These are phyloP conservation scores for Pterocarpus macrocarpus DNA, from an alignment of 306 rosid species.

Conservation along the genomic window DNA sequence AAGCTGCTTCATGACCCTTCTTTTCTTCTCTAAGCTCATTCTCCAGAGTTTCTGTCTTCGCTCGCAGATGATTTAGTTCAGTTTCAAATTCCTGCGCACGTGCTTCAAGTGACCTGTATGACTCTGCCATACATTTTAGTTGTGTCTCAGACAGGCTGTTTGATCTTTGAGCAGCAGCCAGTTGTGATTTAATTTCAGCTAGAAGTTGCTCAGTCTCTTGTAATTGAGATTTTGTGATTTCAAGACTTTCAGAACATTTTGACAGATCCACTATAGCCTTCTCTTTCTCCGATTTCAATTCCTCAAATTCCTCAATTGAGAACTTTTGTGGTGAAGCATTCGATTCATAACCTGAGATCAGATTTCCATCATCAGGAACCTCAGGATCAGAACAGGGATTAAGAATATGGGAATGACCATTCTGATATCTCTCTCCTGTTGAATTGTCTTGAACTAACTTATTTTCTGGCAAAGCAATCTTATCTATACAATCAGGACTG, in stretches of 20 bases:
- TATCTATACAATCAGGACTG: constrained; percentile 98
- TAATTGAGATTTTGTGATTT: constrained; percentile 72
- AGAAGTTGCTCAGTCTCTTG: constrained; percentile 91
- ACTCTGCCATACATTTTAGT: constrained; percentile 97
- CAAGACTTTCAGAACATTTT: constrained; percentile 77
- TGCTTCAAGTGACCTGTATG: constrained; percentile 90
- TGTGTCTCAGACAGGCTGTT: constrained; percentile 93
- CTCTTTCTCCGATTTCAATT: constrained; percentile 80
- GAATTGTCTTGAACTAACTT: constrained; percentile 68
- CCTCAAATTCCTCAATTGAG: constrained; percentile 71
- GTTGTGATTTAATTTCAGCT: constrained; percentile 82
- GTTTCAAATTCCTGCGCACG: constrained; percentile 84
- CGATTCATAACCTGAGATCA: constrained; percentile 67
- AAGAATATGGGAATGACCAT: constrained; percentile 66
- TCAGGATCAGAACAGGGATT: constrained; percentile 79
- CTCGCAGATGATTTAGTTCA: constrained; percentile 72
- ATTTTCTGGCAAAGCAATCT: constrained; percentile 92
- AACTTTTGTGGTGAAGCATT: constrained; percentile 61
- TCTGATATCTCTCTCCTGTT: constrained; percentile 67
- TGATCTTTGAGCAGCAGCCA: constrained; percentile 84
- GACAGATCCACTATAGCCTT: constrained; percentile 69
- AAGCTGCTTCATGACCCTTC: constrained; percentile 70
- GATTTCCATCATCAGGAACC: constrained; percentile 88
- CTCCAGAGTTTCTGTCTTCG: constrained; percentile 75
- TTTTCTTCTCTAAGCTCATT: constrained; percentile 83